These are phyloP conservation scores for Mitragyna speciosa DNA, from an alignment of 257 asterid species.

Conservation along the genomic window DNA sequence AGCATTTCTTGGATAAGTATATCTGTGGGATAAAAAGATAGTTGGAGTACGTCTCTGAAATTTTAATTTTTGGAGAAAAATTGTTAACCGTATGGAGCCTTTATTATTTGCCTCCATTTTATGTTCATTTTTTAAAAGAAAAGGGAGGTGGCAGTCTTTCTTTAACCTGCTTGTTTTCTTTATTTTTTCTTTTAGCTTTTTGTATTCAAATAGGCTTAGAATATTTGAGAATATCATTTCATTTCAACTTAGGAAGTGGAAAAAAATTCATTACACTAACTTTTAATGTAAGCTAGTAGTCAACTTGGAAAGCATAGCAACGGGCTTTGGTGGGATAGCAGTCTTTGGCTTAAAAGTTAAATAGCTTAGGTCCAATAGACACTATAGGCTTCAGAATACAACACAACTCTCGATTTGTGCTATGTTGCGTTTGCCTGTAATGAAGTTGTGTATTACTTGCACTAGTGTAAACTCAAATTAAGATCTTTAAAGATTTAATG, in stretches of 20 bases:
- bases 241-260: neutral
- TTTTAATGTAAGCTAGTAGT: neutral
- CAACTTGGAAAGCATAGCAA: neutral
- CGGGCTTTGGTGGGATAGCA: neutral
- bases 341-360: neutral
- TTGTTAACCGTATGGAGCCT: too few species aligned
- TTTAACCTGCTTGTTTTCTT: neutral
- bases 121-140: too few species aligned
- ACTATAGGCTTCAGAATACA: neutral
- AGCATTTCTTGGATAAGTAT: too few species aligned
- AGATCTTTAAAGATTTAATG: neutral
- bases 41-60: too few species aligned
- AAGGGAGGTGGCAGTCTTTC: neutral
- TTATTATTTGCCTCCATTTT: neutral
- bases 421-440: neutral
- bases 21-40: too few species aligned
- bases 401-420: neutral
- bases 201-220: neutral
- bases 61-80: too few species aligned
- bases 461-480: too few species aligned
- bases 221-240: neutral
- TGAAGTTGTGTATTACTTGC: neutral
- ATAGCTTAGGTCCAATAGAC: neutral
- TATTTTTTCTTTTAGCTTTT: too few species aligned
- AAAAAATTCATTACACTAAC: neutral